Conservation (phyloP, 768 basidiomycete genomes). For the Xerocomellus amylosporus region DNA sequence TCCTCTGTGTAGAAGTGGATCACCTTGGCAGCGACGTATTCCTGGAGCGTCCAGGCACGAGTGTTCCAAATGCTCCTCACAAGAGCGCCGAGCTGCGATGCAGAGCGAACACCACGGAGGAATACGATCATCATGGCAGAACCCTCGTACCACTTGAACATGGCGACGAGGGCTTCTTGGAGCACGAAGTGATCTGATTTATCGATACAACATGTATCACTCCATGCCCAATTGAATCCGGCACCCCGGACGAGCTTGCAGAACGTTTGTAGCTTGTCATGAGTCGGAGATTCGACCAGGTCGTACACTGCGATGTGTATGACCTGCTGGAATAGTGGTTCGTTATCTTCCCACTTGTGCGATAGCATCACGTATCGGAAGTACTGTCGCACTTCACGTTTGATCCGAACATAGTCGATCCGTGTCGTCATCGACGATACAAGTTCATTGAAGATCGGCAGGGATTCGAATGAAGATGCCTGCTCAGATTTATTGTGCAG, state of each 20-base stretch:
- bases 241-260: background rate
- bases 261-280: background rate
- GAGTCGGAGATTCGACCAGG: background rate
- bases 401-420: background rate
- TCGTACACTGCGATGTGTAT: background rate
- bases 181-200: background rate
- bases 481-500: background rate
- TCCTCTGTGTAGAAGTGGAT: too few relatives aligned
- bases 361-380: background rate
- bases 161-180: background rate
- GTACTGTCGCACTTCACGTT: background rate
- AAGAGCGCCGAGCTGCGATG: background rate
- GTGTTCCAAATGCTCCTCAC: background rate
- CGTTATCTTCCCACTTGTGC: background rate
- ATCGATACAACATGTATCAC: background rate
- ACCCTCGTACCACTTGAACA: background rate
- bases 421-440: background rate
- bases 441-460: background rate
- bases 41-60: background rate
- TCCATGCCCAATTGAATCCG: background rate
- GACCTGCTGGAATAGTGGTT: background rate
- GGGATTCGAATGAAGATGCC: background rate
- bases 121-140: background rate
- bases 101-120: background rate
- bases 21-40: background rate